Base-by-base conservation (phyloP, 495 filamentous ascomycete species). In the Daldinia loculata region DNA sequence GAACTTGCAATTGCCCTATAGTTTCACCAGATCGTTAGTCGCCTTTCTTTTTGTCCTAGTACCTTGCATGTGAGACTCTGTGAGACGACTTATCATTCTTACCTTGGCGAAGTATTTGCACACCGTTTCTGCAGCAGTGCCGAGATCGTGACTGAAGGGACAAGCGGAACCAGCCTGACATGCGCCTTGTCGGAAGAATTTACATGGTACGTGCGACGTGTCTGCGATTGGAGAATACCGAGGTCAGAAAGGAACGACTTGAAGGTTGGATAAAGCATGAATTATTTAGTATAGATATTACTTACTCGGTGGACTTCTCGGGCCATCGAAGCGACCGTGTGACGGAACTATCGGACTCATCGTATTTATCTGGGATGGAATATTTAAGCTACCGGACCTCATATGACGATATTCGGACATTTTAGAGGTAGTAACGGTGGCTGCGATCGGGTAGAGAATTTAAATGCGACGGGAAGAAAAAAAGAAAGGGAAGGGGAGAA, bases 21-120 rank as follows among this genome's bases (percentile, higher is more conserved):
- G 60, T 65, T 71, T 76, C 77, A 69, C 41, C 55, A 55, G 34
- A 66, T 62, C 70, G 41, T 84, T 68, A 84, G 81, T 67, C 74
- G 52, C 45, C 22, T 22, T 22, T 56, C 62, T 56, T 38, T 55
- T 32, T 22, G n/a, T 36, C 17, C 4, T 12, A 34, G 17, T 48
- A 48, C 43, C 50, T 53, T 15, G 6, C 27, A n/a, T 29, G 27
- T 24, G 15, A 30, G 14, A 53, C 50, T 22, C 50, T 22, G 26
- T 30, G 26, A 30, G 50, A 53, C 24, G 53, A 5, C 15, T 38
- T 57, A 24, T 63, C 15, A 50, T 70, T 55, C 88, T 73, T 85
- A 97, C 95, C 90, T 98, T 99, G 67, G 93, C 89, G 72, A 98
- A 99, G 81, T 98, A 99, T 83, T 98, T 98, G 88, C 95, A 99